These are phyloP conservation scores for Saccharomyces pastorianus DNA, from an alignment of 1,139 yeast species.

Conservation along the genomic window DNA sequence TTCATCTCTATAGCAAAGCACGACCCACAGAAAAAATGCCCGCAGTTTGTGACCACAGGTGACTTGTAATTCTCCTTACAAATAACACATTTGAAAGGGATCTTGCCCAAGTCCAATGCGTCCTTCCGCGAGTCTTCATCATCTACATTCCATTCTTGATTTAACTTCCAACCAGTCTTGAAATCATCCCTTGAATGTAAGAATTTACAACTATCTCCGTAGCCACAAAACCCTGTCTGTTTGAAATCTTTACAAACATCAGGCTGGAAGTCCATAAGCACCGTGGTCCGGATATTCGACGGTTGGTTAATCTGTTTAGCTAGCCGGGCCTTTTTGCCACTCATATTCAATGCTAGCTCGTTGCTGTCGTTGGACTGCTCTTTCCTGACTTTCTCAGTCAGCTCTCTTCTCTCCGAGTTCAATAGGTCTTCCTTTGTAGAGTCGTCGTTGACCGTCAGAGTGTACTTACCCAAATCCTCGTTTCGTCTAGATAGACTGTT, in stretches of 20 bases:
- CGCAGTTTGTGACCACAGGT: conserved; percentile 59
- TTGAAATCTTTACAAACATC: conserved; percentile 91
- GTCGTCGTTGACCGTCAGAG: conserved; percentile 20
- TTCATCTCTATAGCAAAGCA: conserved; percentile 52
- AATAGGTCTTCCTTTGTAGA: conserved; percentile 34
- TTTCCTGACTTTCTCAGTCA: background rate
- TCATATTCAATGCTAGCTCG: conserved; percentile 2
- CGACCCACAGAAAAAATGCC: conserved; percentile 56
- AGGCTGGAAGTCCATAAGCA: conserved; percentile 79
- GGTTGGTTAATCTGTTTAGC: conserved; percentile 31
- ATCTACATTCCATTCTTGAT: conserved; percentile 61
- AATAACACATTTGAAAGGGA: conserved; percentile 58
- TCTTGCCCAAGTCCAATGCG: conserved; percentile 24
- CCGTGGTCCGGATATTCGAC: conserved; percentile 56
- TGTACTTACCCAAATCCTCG: conserved; percentile 3
- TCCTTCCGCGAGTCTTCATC: conserved; percentile 8
- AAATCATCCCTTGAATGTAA: conserved; percentile 84
- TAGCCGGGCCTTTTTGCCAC: background rate
- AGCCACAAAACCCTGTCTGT: conserved; percentile 93
- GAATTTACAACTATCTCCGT: conserved; percentile 97
- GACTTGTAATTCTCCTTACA: conserved; percentile 49
- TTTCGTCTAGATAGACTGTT: background rate
- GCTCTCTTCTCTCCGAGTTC: conserved; percentile 25
- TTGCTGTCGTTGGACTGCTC: background rate
- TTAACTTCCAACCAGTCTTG: conserved; percentile 60